phyloP scores from a whole-genome alignment of 768 basidiomycete genomes.

The Tylopilus rubrobrunneus region DNA sequence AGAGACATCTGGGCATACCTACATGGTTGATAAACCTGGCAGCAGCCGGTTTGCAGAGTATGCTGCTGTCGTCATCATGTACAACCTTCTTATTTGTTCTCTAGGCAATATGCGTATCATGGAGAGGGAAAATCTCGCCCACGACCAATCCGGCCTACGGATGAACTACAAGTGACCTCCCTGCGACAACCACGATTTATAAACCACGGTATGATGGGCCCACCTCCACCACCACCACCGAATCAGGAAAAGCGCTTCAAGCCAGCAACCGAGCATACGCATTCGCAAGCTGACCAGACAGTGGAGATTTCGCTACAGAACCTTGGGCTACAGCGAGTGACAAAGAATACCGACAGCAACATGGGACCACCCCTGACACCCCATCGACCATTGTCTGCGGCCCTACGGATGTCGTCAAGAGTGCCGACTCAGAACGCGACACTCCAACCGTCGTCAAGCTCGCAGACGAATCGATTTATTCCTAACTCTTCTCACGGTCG shows the following conservation, averaged over 20 bases:
- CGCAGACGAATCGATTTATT: slow-evolving; percentile 31
- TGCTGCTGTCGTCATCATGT: slow-evolving; percentile 13
- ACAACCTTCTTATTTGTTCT: slow-evolving; percentile 4
- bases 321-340: slow-evolving; percentile 19
- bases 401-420: slow-evolving; percentile 26
- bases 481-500: slow-evolving; percentile 26
- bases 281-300: slow-evolving; percentile 8
- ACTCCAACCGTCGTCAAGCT: slow-evolving; percentile 4
- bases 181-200: slow-evolving; percentile 36
- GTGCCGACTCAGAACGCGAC: slow-evolving; percentile 14
- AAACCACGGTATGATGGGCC: slow-evolving; percentile 31
- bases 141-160: slow-evolving; percentile 37
- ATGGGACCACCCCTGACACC: slow-evolving; percentile 59
- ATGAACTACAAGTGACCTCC: slow-evolving; percentile 39
- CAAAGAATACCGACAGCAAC: slow-evolving; percentile 15
- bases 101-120: slow-evolving; percentile 67
- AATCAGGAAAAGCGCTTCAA: slow-evolving; percentile 22
- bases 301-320: slow-evolving; percentile 11
- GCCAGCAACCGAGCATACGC: slow-evolving; percentile 17
- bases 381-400: slow-evolving; percentile 29
- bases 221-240: slow-evolving; percentile 28
- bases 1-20: slow-evolving; percentile 16
- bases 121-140: slow-evolving; percentile 43
- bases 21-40: slow-evolving; percentile 38
- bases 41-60: slow-evolving; percentile 52